Evolutionary conservation across 2,329 filamentous ascomycete species (phyloP), one percentile per base, ranked within the genome.

Genomic region (Cladosporium sp.): DNA sequence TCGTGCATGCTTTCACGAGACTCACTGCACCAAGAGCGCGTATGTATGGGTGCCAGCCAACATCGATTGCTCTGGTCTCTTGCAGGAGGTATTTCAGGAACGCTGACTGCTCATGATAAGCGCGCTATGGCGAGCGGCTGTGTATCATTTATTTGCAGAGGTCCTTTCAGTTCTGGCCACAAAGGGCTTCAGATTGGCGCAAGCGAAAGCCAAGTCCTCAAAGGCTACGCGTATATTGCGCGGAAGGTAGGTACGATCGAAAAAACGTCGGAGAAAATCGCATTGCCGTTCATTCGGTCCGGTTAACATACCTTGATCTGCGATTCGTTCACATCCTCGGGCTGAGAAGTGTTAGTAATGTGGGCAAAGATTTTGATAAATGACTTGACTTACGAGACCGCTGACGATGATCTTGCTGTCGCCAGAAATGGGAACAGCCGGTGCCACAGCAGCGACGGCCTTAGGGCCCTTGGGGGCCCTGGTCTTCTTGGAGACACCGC

Each of bases 231-330:
- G 43, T 43, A 20, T 13, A 25, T 47, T 16, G 43, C 43, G 43
- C 35, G 25, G 36, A 39, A 12, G 35, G 35, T 47, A 33, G 20
- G 33, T 50, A 42, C 53, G 59, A 63, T 55, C 59, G 64, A 61
- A 57, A 35, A 59, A 57, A 57, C 39, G 57, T 55, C 54, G 60
- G 55, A 58, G 54, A 55, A 58, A 58, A 59, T 53, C 59, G 55
- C 57, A 51, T 56, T 27, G 61, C 69, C 69, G 69, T 62, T 67
- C 62, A 68, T 66, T 69, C 62, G 55, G 51, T 85, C 86, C 82
- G 78, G 84, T 90, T 86, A 90, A 98, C 93, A 94, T 98, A 98
- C 93, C 93, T 98, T 97, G 78, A 98, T 94, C 84, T 94, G 88
- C 77, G 77, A 78, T 81, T 97, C 92, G 75, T 84, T 88, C 73